Evolutionary conservation across 2,329 filamentous ascomycete genomes (phyloP).

Genomic region (Alternaria consortialis): DNA sequence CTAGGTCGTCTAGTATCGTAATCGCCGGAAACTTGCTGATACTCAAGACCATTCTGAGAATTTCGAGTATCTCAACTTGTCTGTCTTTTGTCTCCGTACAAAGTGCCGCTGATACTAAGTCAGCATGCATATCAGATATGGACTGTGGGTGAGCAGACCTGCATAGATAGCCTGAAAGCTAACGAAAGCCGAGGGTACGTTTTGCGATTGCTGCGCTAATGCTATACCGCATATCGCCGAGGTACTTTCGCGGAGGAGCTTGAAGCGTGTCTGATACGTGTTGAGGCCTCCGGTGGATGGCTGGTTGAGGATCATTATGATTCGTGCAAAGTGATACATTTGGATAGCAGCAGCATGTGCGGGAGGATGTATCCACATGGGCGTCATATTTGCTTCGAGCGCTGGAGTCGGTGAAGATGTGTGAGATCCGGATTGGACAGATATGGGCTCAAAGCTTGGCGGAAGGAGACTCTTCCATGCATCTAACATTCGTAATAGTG

Average conservation of each 20-base stretch:
- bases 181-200: slow-evolving; percentile 40
- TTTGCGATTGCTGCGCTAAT: slow-evolving; percentile 48
- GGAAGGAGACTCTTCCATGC: slow-evolving; percentile 59
- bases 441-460: slow-evolving; percentile 55
- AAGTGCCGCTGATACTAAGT: slow-evolving; percentile 22
- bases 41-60: slow-evolving; percentile 27
- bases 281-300: slow-evolving; percentile 60
- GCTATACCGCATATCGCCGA: slow-evolving; percentile 62
- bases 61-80: slow-evolving; percentile 26
- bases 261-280: slow-evolving; percentile 57
- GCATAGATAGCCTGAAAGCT: slow-evolving; percentile 44
- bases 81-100: slow-evolving; percentile 33
- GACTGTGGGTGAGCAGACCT: slow-evolving; percentile 22
- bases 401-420: slow-evolving; percentile 17
- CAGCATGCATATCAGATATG: background rate
- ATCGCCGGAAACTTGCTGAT: slow-evolving; percentile 41
- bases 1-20: slow-evolving; percentile 36
- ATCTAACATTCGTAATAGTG: slow-evolving; percentile 59
- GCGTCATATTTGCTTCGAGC: slow-evolving; percentile 14
- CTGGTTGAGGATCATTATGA: slow-evolving; percentile 62
- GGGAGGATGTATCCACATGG: slow-evolving; percentile 43
- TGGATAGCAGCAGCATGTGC: slow-evolving; percentile 58
- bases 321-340: slow-evolving; percentile 62
- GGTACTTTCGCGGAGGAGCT: slow-evolving; percentile 57
- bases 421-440: slow-evolving; percentile 23